Evolutionary conservation across 1,284 basidiomycete species (phyloP).

Genomic region (Puccinia polysora): DNA sequence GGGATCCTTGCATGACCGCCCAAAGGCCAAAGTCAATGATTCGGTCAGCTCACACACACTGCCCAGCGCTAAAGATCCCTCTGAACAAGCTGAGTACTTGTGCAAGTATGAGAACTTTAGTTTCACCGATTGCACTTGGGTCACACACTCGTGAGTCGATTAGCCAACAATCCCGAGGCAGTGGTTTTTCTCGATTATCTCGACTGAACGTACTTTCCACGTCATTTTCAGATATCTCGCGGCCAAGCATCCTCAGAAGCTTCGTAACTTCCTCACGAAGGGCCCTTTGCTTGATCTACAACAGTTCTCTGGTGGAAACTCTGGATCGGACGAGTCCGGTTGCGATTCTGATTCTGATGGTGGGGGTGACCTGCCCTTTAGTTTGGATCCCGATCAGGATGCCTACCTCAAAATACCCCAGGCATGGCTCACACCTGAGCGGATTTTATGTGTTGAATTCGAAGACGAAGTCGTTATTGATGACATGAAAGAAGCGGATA

Average conservation of each 20-base stretch:
- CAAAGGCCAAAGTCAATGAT: conserved; percentile 55
- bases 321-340: conserved; percentile 52
- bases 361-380: conserved; percentile 51
- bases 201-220: conserved; percentile 30
- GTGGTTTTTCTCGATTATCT: conserved; percentile 6
- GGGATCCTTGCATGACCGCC: conserved; percentile 28
- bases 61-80: conserved; percentile 55
- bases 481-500: conserved; percentile 48
- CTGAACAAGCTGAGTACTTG: conserved; percentile 72
- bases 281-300: conserved; percentile 47
- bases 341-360: conserved; percentile 40
- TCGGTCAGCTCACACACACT: conserved; percentile 57
- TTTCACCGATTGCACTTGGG: conserved; percentile 60
- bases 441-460: conserved; percentile 20
- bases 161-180: not conserved
- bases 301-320: conserved; percentile 37
- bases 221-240: conserved; percentile 28
- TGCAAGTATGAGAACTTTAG: conserved; percentile 77
- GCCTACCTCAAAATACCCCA: conserved; percentile 68
- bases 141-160: conserved; percentile 51
- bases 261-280: conserved; percentile 42
- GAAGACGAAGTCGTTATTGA: conserved; percentile 38
- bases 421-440: conserved; percentile 52
- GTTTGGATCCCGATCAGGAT: conserved; percentile 56
- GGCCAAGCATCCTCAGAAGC: conserved; percentile 27